Evolutionary conservation across 1,284 basidiomycete species (phyloP).

Genomic region (Leccinum colubrinum): DNA sequence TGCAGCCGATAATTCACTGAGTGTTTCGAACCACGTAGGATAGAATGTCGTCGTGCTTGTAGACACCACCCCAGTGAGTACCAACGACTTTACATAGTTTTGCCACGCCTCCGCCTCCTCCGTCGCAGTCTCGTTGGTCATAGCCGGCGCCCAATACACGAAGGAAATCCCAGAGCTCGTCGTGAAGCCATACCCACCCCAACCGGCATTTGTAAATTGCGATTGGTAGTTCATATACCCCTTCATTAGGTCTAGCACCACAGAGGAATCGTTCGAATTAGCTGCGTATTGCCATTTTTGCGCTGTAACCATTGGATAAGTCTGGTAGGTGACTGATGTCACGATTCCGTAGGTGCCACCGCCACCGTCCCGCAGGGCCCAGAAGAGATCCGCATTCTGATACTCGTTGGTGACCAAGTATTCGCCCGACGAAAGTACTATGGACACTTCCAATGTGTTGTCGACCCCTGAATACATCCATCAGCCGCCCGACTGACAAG

Average conservation of each 20-base stretch:
- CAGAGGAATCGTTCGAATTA: constrained; percentile 17
- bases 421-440: too few species aligned
- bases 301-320: too few species aligned
- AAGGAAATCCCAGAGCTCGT: neutral
- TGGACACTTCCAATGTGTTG: too few species aligned
- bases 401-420: too few species aligned
- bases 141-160: constrained; percentile 29
- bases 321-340: too few species aligned
- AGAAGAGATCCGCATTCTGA: too few species aligned
- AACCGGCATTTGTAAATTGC: constrained; percentile 32
- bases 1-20: constrained; percentile 14
- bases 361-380: too few species aligned
- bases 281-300: too few species aligned
- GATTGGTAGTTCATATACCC: constrained; percentile 31
- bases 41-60: constrained; percentile 4
- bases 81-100: constrained; percentile 19
- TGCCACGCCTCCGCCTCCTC: constrained; percentile 33
- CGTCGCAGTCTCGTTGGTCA: constrained; percentile 32
- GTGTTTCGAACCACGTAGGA: constrained; percentile 29
- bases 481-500: too few species aligned
- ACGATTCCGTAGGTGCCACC: too few species aligned
- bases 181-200: constrained; percentile 15
- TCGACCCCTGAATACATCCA: too few species aligned
- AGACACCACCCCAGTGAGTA: constrained; percentile 5
- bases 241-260: constrained; percentile 14